These are phyloP conservation scores for Spergularia bocconei DNA, from an alignment of 148 eudicot species.

Conservation along the genomic window DNA sequence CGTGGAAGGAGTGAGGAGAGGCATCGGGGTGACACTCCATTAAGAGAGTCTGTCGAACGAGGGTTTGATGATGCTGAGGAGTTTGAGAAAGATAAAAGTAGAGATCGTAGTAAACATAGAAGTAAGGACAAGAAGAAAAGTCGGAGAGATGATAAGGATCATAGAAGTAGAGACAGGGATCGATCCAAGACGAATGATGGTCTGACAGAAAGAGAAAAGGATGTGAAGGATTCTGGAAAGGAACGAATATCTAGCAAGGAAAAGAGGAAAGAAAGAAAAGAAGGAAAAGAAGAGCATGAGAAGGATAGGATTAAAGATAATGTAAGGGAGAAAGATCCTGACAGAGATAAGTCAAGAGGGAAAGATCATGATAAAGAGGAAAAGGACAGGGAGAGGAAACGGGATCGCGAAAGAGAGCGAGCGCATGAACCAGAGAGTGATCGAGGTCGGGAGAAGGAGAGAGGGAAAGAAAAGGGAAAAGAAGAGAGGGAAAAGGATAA, in stretches of 20 bases:
- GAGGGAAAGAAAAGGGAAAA: slow-evolving; percentile 51
- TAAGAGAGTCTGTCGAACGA: slow-evolving; percentile 40
- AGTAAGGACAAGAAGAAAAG: slow-evolving; percentile 72
- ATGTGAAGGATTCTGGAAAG: slow-evolving; percentile 42
- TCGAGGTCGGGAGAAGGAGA: slow-evolving; percentile 47
- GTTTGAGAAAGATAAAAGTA: slow-evolving; percentile 37
- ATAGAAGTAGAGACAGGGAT: slow-evolving; percentile 57
- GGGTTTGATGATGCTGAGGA: slow-evolving; percentile 43
- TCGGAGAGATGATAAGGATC: slow-evolving; percentile 72
- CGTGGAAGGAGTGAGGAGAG: slow-evolving; percentile 47
- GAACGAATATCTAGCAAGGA: slow-evolving; percentile 44
- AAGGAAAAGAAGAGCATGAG: slow-evolving; percentile 53
- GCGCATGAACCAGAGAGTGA: slow-evolving; percentile 42
- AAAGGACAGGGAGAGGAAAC: slow-evolving; percentile 43
- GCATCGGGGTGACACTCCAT: slow-evolving; percentile 45
- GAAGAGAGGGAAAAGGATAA: slow-evolving; percentile 45
- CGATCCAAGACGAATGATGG: slow-evolving; percentile 42
- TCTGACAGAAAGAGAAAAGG: slow-evolving; percentile 42
- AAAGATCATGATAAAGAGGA: slow-evolving; percentile 35
- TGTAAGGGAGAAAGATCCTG: slow-evolving; percentile 31
- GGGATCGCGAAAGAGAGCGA: slow-evolving; percentile 43
- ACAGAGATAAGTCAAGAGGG: slow-evolving; percentile 40
- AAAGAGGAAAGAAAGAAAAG: slow-evolving; percentile 53
- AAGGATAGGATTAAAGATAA: slow-evolving; percentile 40
- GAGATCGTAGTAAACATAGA: slow-evolving; percentile 50